Evolutionary conservation across 148 eudicot genomes (phyloP).

Genomic region (Rhododendron ferrugineum): DNA sequence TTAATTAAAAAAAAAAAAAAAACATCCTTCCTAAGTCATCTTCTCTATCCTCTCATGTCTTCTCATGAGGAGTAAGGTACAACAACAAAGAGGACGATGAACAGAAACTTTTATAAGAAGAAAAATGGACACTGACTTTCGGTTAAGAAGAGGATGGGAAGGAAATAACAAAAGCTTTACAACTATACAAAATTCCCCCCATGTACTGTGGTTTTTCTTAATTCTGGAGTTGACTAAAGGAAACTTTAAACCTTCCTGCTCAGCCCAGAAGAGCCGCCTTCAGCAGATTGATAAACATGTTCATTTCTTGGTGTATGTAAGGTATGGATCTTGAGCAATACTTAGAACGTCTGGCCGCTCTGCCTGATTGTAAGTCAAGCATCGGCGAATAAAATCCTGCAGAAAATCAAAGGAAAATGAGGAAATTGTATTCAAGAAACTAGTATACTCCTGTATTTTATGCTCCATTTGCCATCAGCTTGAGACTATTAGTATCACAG

Average conservation of each 20-base stretch:
- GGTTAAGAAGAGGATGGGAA: conserved; percentile 2
- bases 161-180: conserved; percentile 30
- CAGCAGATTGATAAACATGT: neutral
- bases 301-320: conserved; percentile 68
- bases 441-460: neutral
- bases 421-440: neutral
- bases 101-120: neutral
- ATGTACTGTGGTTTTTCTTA: neutral
- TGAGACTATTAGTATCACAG: neutral
- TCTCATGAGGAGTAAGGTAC: neutral
- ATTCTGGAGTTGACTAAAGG: neutral
- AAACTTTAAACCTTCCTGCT: conserved; percentile 3
- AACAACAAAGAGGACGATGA: neutral
- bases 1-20: neutral
- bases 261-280: neutral
- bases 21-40: neutral
- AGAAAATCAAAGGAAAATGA: conserved; percentile 9
- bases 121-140: neutral
- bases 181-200: conserved; percentile 27
- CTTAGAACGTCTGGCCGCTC: conserved; percentile 89
- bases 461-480: neutral
- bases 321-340: conserved; percentile 77
- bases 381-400: conserved; percentile 87
- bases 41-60: neutral
- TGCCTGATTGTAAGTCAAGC: conserved; percentile 83